These are phyloP conservation scores for Orobanche coerulescens DNA, from an alignment of 257 asterid genomes.

Conservation along the genomic window DNA sequence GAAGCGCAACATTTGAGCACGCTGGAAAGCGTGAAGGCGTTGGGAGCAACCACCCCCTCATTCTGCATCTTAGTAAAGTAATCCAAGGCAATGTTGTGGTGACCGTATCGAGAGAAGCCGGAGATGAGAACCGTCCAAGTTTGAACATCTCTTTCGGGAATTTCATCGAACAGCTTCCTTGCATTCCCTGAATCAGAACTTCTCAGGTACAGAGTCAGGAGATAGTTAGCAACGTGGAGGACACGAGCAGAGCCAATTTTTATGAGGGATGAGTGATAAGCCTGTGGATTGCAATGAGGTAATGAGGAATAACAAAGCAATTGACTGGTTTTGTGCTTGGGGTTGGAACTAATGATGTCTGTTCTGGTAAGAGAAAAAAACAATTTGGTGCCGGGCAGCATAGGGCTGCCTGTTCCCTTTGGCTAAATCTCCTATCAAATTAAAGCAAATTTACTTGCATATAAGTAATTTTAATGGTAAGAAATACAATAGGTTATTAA, in stretches of 20 bases:
- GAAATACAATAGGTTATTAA: too few species aligned
- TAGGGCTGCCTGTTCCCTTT: neutral
- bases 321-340: neutral
- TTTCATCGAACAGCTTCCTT: conserved; percentile 62
- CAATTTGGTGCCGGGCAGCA: conserved; percentile 9
- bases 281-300: conserved; percentile 14
- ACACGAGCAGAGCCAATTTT: conserved; percentile 36
- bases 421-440: neutral
- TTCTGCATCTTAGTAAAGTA: conserved; percentile 45
- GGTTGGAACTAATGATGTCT: neutral
- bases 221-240: conserved; percentile 29
- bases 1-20: conserved; percentile 53
- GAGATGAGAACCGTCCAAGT: conserved; percentile 72
- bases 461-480: too few species aligned
- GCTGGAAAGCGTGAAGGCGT: conserved; percentile 56
- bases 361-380: neutral
- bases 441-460: too few species aligned
- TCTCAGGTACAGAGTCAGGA: conserved; percentile 37
- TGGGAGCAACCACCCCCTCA: conserved; percentile 45
- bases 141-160: conserved; percentile 52
- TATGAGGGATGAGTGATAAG: conserved; percentile 37
- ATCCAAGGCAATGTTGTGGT: conserved; percentile 33
- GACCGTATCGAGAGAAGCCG: conserved; percentile 41
- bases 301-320: conserved; percentile 22
- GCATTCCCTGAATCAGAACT: conserved; percentile 24